Evolutionary conservation across 2,329 filamentous ascomycete genomes (phyloP), one percentile per base, ranked within the genome.

Genomic region (Boeremia lycopersici): DNA sequence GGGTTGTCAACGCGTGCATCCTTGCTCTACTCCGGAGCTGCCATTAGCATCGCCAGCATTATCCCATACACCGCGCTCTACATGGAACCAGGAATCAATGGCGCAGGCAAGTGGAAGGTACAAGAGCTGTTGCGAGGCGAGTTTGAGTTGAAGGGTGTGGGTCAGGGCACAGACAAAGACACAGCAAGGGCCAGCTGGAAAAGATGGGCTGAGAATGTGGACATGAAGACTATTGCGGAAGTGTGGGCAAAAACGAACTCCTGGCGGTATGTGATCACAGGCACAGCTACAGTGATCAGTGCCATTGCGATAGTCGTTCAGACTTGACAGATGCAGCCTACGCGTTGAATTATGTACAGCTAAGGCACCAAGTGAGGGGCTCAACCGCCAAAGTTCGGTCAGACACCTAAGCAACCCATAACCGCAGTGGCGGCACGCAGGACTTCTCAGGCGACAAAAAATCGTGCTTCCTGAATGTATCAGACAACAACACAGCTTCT

Each of bases 51-150:
- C 15, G 60, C 53, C 10, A 62, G 53, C 51, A 73, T 77, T n/a
- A 57, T 73, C 15, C 73, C 73, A 0, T 72, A 74, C 26, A 77
- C 74, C 0, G 68, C 74, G 42, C 60, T 75, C 26, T 72, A 72
- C 53, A 76, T 76, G 67, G 75, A 77, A 58, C 73, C 73, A 5
- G 68, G 65, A 1, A 68, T 76, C 38, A 76, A 77, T 41, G 74
- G 74, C 5, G 72, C 74, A 1, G 65, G 57, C 13, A 76, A 77
- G 50, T 77, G 74, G 73, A 76, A 75, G 53, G 71, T 68, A 6
- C 68, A 75, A 48, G 57, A 60, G 42, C 43, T 76, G 35, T 49
- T 75, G 48, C 64, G 59, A 3, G 67, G 63, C 8, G 63, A 71
- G 10, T 61, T 63, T 48, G 17, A 34, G 5, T 45, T 71, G 40